Conservation (phyloP, 176 grass and related monocot species). For the Saccharum spontaneum region DNA sequence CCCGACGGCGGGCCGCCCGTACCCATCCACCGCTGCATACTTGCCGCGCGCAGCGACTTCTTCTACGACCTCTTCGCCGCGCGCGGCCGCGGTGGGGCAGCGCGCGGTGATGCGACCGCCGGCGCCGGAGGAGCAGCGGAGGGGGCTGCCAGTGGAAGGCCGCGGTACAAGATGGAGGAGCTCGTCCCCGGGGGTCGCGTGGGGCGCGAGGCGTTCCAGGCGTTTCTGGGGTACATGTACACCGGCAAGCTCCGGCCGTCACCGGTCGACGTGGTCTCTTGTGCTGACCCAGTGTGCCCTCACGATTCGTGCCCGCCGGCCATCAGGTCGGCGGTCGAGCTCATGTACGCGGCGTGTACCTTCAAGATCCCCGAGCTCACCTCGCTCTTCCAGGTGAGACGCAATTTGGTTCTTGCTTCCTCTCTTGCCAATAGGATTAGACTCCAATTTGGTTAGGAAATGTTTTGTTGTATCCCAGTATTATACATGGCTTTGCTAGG, state of each 20-base stretch:
- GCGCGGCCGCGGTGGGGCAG: slow-evolving; percentile 4
- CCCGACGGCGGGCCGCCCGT: slow-evolving; percentile 56
- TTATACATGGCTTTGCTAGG: background rate
- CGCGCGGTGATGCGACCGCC: slow-evolving; percentile 15
- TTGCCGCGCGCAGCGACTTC: slow-evolving; percentile 77
- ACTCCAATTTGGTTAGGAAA: background rate
- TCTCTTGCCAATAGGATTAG: background rate
- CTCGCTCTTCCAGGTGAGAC: slow-evolving; percentile 80
- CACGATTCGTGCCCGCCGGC: slow-evolving; percentile 90
- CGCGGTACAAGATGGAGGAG: slow-evolving; percentile 71
- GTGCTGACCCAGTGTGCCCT: slow-evolving; percentile 66
- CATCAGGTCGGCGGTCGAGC: slow-evolving; percentile 70
- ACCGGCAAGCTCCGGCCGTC: slow-evolving; percentile 63
- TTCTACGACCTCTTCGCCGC: slow-evolving; percentile 73
- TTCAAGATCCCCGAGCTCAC: slow-evolving; percentile 85
- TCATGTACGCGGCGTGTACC: slow-evolving; percentile 71
- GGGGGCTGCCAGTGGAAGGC: slow-evolving; percentile 40
- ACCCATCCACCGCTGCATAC: slow-evolving; percentile 88
- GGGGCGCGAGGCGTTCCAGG: slow-evolving; percentile 75
- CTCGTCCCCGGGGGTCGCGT: slow-evolving; percentile 61
- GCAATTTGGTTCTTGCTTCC: background rate
- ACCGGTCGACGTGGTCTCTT: slow-evolving; percentile 59
- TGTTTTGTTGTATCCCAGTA: background rate
- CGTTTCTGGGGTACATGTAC: slow-evolving; percentile 73
- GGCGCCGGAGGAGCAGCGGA: background rate